Percentiles rank a stretch among this genome's conserved stretches.
Evolutionary conservation across 1,284 basidiomycete genomes (phyloP).

Genomic region (Ustilago trichophora): DNA sequence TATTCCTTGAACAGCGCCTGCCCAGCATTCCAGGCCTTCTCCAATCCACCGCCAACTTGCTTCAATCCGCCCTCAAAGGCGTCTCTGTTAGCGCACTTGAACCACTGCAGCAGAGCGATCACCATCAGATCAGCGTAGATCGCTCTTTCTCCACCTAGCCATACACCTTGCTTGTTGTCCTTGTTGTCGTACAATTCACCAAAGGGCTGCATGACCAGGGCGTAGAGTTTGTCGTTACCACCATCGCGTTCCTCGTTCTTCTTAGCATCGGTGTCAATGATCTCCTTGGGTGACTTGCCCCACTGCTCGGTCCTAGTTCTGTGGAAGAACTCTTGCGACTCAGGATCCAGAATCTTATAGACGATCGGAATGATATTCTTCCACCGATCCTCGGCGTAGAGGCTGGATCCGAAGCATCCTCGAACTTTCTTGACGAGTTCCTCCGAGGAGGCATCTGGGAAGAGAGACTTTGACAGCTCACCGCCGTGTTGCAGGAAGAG

Average conservation of each 20-base stretch:
- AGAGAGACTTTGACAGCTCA: slow-evolving; percentile 12
- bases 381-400: slow-evolving; percentile 13
- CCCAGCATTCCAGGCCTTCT: slow-evolving; percentile 14
- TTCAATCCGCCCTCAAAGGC: slow-evolving; percentile 18
- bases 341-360: slow-evolving; percentile 24
- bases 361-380: slow-evolving; percentile 12
- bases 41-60: slow-evolving; percentile 5
- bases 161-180: slow-evolving; percentile 1
- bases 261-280: slow-evolving; percentile 14
- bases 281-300: slow-evolving; percentile 20
- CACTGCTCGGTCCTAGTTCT: slow-evolving; percentile 5
- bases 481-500: slow-evolving; percentile 19
- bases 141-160: slow-evolving; percentile 19
- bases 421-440: neutral
- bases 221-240: slow-evolving; percentile 10
- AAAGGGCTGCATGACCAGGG: slow-evolving; percentile 14
- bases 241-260: slow-evolving; percentile 9
- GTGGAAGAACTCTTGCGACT: slow-evolving; percentile 18
- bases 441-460: slow-evolving; percentile 7
- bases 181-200: slow-evolving; percentile 19
- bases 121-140: slow-evolving; percentile 32
- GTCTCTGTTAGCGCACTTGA: slow-evolving; percentile 12
- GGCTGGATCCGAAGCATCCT: neutral
- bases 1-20: slow-evolving; percentile 13
- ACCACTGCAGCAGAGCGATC: slow-evolving; percentile 30